Base-by-base conservation (phyloP, 306 rosid genomes). In the Pyrus bretschneideri region DNA sequence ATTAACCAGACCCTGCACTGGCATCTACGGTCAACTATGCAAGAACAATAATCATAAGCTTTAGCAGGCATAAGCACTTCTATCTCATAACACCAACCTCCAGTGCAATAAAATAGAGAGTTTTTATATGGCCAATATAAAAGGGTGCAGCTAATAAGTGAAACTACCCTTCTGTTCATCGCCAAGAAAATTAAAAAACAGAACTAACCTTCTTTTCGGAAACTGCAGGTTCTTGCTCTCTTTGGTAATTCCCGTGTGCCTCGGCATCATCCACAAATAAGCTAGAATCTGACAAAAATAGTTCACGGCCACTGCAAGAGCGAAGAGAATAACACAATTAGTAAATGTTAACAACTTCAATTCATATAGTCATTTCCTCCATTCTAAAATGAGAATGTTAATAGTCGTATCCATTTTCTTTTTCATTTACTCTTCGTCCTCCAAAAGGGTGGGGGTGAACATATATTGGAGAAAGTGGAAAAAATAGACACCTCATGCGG, bases 201-300 rank as follows among this genome's bases (percentile, higher is more conserved):
- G 33, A 73, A 42, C 68, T 25, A 11, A 92, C 98, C 83, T 87
- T 86, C 79, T 76, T 71, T 73, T 83, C 88, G 30, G 83, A 52
- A 45, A 60, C 79, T 64, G 78, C 79, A 64, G 90, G 57, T 83
- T 92, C 88, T 71, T 83, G 78, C 45, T 88, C 90, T 78, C 93
- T 93, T 58, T 82, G 91, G 80, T 87, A 95, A 71, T 84, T 76
- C 40, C 92, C 99, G 71, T 87, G 89, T 67, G 97, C 99, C 84
- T 88, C 99, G 5, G 72, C 92, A 86, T 95, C 97, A 69, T 95
- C 99, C 85, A 95, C 97, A 86, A 95, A 95, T 88, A 89, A 74
- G 87, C 90, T 92, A 77, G 99, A 89, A 89, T 92, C 87, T n/a
- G 92, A 86, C 87, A 90, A 81, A 87, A 95, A 95, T 77, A 95